Percentiles rank a stretch among this genome's conserved stretches.
phyloP scores from a whole-genome alignment of 2,329 filamentous ascomycete genomes.

The Alternaria hordeiaustralica region DNA sequence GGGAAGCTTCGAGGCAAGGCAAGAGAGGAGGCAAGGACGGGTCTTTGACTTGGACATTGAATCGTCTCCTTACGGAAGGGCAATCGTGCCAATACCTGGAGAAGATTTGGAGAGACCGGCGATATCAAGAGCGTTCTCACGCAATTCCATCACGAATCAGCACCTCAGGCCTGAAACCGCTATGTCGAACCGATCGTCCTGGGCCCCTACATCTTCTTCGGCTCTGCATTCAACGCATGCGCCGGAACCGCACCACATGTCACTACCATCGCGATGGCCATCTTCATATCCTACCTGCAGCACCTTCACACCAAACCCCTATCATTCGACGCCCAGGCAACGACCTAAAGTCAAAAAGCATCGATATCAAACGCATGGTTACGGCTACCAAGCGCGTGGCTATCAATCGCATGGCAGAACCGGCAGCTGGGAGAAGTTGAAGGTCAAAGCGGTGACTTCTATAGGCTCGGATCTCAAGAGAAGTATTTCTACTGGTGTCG shows the following conservation, averaged over 20 bases:
- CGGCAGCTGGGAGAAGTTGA: background rate
- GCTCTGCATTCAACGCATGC: background rate
- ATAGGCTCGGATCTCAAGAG: background rate
- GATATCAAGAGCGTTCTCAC: background rate
- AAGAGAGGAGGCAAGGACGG: background rate
- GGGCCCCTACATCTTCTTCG: background rate
- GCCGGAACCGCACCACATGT: background rate
- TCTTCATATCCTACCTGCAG: background rate
- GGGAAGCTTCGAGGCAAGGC: background rate
- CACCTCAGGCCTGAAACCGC: background rate
- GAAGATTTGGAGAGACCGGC: background rate
- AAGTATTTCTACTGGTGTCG: background rate
- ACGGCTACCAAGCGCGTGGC: background rate
- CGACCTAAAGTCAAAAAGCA: background rate
- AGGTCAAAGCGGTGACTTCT: background rate
- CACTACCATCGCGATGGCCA: background rate
- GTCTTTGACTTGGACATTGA: background rate
- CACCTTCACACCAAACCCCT: background rate
- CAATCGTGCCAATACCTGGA: background rate
- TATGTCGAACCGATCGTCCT: background rate
- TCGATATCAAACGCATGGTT: background rate
- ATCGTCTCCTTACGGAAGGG: background rate
- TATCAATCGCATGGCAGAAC: background rate
- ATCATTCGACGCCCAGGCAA: background rate
- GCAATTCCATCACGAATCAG: background rate